Evolutionary conservation across 1,284 basidiomycete genomes (phyloP).

Genomic region (Ustilago sp.): DNA sequence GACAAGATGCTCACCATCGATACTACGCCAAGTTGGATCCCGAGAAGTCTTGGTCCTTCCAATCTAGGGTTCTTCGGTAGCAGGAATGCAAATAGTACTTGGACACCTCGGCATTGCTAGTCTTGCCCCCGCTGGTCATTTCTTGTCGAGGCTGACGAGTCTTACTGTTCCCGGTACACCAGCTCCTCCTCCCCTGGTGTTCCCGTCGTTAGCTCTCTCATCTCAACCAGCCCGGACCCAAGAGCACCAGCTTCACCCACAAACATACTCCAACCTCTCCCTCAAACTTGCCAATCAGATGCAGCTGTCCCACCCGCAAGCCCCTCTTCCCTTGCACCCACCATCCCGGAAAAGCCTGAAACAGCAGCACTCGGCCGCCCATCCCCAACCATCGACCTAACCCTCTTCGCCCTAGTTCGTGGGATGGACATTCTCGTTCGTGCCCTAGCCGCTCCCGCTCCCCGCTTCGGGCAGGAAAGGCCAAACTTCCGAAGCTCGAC

Average conservation of each 20-base stretch:
- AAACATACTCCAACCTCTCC: conserved; percentile 10
- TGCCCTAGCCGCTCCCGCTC: conserved; percentile 30
- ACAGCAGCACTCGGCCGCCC: conserved; percentile 37
- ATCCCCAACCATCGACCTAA: conserved; percentile 70
- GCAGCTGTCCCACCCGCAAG: background rate
- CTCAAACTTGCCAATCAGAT: conserved; percentile 7
- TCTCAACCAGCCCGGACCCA: conserved; percentile 15
- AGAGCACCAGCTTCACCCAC: conserved; percentile 22
- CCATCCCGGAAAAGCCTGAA: conserved; percentile 3
- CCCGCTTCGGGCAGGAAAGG: conserved; percentile 19
- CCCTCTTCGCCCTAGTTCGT: conserved; percentile 70
- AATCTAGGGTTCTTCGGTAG: conserved; percentile 26
- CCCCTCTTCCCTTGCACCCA: conserved; percentile 10
- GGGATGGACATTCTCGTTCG: conserved; percentile 67
- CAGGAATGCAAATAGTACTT: conserved; percentile 1
- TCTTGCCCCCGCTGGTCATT: conserved; percentile 62
- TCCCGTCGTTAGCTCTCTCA: conserved; percentile 9
- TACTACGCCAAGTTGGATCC: conserved; percentile 43
- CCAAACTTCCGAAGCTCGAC: conserved; percentile 16
- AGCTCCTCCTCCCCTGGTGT: background rate
- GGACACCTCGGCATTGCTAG: conserved; percentile 44
- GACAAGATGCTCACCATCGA: conserved; percentile 32
- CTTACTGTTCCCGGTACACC: conserved; percentile 50
- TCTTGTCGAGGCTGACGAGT: conserved; percentile 54
- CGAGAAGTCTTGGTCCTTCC: conserved; percentile 24